Base-by-base conservation (phyloP, 305 asterid species). In the Plantago lanceolata region DNA sequence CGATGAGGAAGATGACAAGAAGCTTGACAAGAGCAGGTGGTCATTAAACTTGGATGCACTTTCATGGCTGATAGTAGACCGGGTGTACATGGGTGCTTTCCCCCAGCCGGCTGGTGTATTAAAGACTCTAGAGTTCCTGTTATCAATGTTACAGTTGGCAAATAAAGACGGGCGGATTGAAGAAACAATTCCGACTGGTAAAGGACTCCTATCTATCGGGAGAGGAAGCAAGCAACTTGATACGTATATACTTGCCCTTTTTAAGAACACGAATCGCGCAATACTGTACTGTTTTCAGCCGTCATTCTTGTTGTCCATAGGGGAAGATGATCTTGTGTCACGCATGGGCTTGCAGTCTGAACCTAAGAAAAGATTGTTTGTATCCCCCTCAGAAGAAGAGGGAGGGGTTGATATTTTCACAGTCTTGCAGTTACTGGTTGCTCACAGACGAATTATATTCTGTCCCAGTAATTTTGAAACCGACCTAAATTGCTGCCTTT, bases 171-270 rank as follows among this genome's bases (percentile, higher is more conserved):
- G 99, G 24, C 87, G 97, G 35, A 82, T 94, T 77, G 99, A 94
- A 83, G 96, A 88, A 63, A 82, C 90, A 49, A 68, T 83, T 68
- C 96, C 99, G 31, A 70, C 84, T 28, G 95, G 96, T 29, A 93
- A 87, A 74, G 96, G 96, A 59, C 71, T 90, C 69, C 87, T 94
- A 58, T 90, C 97, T 58, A 88, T 94, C 68, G 97, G 96, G 65
- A 94, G 99, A 87, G 97, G 96, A 82, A 88, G 76, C 80, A 85
- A 78, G 71, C 99, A 86, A 70, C 96, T 94, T 67, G 99, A 94
- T 71, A 53, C 90, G 59, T 94, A 90, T 63, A 68, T 94, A 65
- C 83, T 76, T 24, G 85, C 96, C 20, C 86, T 94, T 58, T 81
- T 94, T 54, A 94, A 86, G 81, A 94, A 88, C 58, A 80, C 77